Evolutionary conservation across 768 basidiomycete species (phyloP), one percentile per base, ranked within the genome.

Genomic region (Hydnum rufescens): DNA sequence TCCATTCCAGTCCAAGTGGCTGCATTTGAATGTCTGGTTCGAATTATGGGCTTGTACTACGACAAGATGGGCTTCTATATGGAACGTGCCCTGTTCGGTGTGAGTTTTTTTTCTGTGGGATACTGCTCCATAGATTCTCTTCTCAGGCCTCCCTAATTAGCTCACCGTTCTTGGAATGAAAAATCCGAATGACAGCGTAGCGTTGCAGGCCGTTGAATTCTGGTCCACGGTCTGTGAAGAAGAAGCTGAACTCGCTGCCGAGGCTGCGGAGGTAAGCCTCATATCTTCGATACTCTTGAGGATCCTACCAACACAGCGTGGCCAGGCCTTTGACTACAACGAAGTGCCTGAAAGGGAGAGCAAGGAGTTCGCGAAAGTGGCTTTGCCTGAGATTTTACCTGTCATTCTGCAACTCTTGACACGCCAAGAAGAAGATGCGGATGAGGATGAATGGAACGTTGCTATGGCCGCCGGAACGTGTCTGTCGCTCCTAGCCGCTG

Each of bases 191-290:
- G 90, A 95, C 60, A 71, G 78, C 4, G 92, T 99, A 32, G 88
- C 90, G 0, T 67, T 96, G 28, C 95, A 99, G 65, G 95, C 95
- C 23, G 82, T 99, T 51, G 95, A 99, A 63, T 99, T 99, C 67
- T 99, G 95, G 95, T 92, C 92, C 3, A 96, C 93, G 4, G 93
- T 97, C 1, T 96, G 90, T 61, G 93, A 99, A 63, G 88, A 95
- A 64, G 95, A 99, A 65, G 79, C 89, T 23, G 92, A 96, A 53
- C 71, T 96, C 47, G 80, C 82, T 19, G 74, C 88, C 58, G 92
- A 96, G 62, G 85, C 85, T 1, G 81, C 86, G 56, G 93, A 96
- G 71, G 88, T 87, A 61, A 52, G 70, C 6, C 25, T 16, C 18
- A 30, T n/a, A 13, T 26, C 23, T 39, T 51, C 2, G 8, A 3